A percentile compares a stretch with the other conserved stretches of the same genome.
These are phyloP conservation scores for Cadophora gregata DNA, from an alignment of 2,329 filamentous ascomycete genomes.

Conservation along the genomic window DNA sequence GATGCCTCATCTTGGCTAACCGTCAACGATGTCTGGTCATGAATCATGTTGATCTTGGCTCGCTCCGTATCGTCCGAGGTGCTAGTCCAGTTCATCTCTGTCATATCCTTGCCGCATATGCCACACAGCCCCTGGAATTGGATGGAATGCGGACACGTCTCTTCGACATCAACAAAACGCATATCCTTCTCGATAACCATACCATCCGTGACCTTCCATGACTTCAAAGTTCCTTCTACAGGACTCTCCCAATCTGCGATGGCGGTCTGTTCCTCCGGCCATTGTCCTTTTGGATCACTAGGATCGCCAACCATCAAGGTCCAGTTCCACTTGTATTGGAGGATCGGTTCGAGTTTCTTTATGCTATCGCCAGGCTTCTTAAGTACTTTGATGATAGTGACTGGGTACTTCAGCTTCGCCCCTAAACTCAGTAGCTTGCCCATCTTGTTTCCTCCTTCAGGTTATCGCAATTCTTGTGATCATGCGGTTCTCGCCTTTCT, in stretches of 20 bases:
- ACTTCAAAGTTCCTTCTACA: constrained; percentile 76
- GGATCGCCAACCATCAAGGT: constrained; percentile 69
- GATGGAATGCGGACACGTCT: constrained; percentile 88
- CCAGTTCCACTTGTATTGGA: constrained; percentile 88
- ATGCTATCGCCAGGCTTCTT: constrained; percentile 78
- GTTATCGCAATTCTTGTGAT: constrained; percentile 37
- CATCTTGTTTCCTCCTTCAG: constrained; percentile 47
- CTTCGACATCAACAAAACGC: constrained; percentile 77
- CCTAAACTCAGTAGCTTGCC: constrained; percentile 59
- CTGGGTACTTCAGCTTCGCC: constrained; percentile 82
- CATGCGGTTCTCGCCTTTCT: constrained; percentile 38
- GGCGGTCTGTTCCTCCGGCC: constrained; percentile 72
- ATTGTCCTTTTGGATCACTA: constrained; percentile 61
- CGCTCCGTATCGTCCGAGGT: constrained; percentile 80
- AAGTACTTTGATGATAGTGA: constrained; percentile 86
- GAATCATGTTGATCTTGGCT: constrained; percentile 92
- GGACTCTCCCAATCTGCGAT: constrained; percentile 81
- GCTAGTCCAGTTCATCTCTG: constrained; percentile 83
- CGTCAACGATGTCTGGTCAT: constrained; percentile 86
- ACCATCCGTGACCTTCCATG: constrained; percentile 77
- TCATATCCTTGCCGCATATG: constrained; percentile 96
- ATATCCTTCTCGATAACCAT: constrained; percentile 65
- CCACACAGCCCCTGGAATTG: constrained; percentile 92
- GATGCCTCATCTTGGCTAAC: constrained; percentile 84
- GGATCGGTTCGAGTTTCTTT: constrained; percentile 75